Base-by-base conservation (phyloP, 352 stramenopile species). In the Pythium guiyangense region DNA sequence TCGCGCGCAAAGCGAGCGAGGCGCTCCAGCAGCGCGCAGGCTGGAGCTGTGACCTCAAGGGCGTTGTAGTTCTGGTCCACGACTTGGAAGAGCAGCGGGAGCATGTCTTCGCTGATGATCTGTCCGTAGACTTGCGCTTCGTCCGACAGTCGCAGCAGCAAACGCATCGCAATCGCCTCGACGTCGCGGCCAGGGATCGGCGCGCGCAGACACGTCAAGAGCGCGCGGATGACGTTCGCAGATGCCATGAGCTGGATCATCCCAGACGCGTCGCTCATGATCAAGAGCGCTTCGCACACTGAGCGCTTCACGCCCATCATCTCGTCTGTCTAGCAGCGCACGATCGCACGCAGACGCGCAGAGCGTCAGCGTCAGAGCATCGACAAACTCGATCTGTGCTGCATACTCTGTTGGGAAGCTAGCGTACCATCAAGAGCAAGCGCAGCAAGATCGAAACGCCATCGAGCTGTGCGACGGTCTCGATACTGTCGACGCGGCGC, bases 1-100 rank as follows among this genome's bases (percentile, higher is more conserved):
- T 74, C 50, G 10, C 62, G 49, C 3, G 81, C 77, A 66, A 88
- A 88, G 17, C 76, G 69, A 2, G 83, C 84, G 14, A 96, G 48
- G 3, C 75, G 67, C 27, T 90, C 87, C 4, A 97, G 62, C 4
- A 96, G 81, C 9, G 77, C 62, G 29, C 85, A 91, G 1, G 79
- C 64, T 0, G 69, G 62, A 0, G 60, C 57, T 14, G 73, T 60
- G 1, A 86, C 74, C 25, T 95, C 82, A 15, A 76, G 45, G 0
- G 69, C 59, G 18, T 77, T 79, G 11, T 59, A 63, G 27, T 90
- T 79, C 26, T 77, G 76, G 26, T 91, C 74, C 22, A 96, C 51
- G 3, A 74, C 50, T 44, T 59, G 58, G 40, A 90, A 90, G 12
- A 90, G 61, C 37, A 79, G 50, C 6, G 65, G 64, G 1, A 81